Conservation (phyloP, 768 basidiomycete genomes). For the Xerocomellus dryophilus region DNA sequence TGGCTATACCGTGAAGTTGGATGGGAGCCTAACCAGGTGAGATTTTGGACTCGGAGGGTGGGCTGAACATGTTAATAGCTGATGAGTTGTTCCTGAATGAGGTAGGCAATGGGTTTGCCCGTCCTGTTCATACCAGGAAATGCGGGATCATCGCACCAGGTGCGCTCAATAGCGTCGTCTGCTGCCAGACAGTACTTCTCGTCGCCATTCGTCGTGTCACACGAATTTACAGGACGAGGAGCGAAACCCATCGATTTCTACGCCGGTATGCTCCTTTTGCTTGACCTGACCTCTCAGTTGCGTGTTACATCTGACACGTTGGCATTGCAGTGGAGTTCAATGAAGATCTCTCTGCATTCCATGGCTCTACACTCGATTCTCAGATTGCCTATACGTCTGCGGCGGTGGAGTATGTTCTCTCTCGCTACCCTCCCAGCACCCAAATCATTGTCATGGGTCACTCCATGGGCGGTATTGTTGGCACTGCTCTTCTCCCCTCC, state of each 20-base stretch:
- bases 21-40: conserved; percentile 69
- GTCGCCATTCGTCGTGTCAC: conserved; percentile 52
- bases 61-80: background rate
- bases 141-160: conserved; percentile 92
- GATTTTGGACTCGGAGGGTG: conserved; percentile 9
- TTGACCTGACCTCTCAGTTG: background rate
- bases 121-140: conserved; percentile 97
- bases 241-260: conserved; percentile 78
- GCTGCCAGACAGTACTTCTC: conserved; percentile 77
- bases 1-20: conserved; percentile 88
- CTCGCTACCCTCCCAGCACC: conserved; percentile 63
- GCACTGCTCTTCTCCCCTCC: conserved; percentile 72
- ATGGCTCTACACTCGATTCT: conserved; percentile 81
- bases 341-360: conserved; percentile 94
- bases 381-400: conserved; percentile 73
- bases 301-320: background rate
- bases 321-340: conserved; percentile 75
- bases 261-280: conserved; percentile 51
- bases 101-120: conserved; percentile 56
- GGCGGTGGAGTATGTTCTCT: conserved; percentile 76
- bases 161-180: conserved; percentile 91
- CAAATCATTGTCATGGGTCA: conserved; percentile 81
- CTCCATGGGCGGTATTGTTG: conserved; percentile 97
- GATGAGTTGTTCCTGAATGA: conserved; percentile 1
- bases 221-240: conserved; percentile 45